A percentile compares a stretch with the other conserved stretches of the same genome.
phyloP scores from a whole-genome alignment of 768 basidiomycete genomes.

The Gautieria morchelliformis region DNA sequence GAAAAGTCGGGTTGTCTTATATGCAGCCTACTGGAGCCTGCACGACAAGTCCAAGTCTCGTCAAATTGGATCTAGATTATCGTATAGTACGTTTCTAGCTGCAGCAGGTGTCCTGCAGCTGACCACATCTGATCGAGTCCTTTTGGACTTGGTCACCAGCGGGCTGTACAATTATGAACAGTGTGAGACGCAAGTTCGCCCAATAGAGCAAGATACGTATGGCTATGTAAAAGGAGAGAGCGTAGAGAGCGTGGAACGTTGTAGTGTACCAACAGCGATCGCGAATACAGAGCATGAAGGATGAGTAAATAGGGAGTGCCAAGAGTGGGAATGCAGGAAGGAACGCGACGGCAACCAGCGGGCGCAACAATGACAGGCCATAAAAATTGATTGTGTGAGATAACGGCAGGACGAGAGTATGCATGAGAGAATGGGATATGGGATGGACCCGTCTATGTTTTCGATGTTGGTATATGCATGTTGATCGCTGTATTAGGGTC shows the following conservation, averaged over 20 bases:
- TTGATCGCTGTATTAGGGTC: conserved; percentile 56
- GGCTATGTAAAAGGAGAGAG: neutral
- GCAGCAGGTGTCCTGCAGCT: too few species aligned
- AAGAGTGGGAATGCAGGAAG: neutral
- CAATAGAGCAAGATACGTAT: neutral
- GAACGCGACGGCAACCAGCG: conserved; percentile 1
- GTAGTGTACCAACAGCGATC: neutral
- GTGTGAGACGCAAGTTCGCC: neutral
- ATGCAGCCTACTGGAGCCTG: too few species aligned
- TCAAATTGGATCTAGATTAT: too few species aligned
- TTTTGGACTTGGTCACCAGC: neutral
- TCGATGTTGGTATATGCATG: conserved; percentile 72
- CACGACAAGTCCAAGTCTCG: too few species aligned
- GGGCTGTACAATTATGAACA: neutral
- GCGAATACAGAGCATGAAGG: neutral
- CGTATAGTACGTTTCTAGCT: too few species aligned
- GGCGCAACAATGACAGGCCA: conserved; percentile 1
- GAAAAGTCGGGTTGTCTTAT: too few species aligned
- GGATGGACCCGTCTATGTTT: conserved; percentile 6
- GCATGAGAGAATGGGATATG: neutral
- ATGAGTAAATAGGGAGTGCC: neutral
- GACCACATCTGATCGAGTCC: neutral
- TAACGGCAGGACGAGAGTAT: neutral
- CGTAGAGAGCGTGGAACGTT: neutral
- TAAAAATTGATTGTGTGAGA: neutral